Conservation (phyloP, 108 stramenopile genomes). For the Thalassiosira profunda region DNA sequence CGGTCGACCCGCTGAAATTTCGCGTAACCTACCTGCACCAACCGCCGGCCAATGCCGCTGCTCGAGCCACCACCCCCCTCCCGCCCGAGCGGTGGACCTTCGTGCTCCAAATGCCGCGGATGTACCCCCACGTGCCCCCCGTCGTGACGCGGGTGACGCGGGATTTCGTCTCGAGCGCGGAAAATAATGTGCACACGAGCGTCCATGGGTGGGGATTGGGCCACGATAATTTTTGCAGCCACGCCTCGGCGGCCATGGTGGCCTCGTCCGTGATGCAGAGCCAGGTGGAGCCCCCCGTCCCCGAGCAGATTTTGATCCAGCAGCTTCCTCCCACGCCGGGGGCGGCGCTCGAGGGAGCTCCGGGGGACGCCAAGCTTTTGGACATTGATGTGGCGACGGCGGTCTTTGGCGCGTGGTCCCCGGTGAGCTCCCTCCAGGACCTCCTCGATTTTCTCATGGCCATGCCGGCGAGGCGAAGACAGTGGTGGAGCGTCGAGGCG, state of each 20-base stretch:
- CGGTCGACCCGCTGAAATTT: conserved; percentile 57
- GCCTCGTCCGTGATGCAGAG: conserved; percentile 50
- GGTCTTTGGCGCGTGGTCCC: conserved; percentile 61
- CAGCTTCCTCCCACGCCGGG: conserved; percentile 12
- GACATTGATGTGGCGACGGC: conserved; percentile 46
- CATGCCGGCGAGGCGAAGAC: conserved; percentile 31
- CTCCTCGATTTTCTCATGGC: conserved; percentile 57
- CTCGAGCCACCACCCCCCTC: too few species aligned
- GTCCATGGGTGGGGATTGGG: too few species aligned
- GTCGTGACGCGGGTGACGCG: conserved; percentile 48
- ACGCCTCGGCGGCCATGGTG: conserved; percentile 27
- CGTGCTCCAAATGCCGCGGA: conserved; percentile 67
- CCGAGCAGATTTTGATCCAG: conserved; percentile 20
- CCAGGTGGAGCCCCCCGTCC: conserved; percentile 40
- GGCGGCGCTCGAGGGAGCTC: not conserved
- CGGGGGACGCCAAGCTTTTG: conserved; percentile 3
- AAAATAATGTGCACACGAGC: conserved; percentile 15
- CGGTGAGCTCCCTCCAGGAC: conserved; percentile 56
- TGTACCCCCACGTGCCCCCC: conserved; percentile 80
- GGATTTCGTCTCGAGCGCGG: conserved; percentile 19
- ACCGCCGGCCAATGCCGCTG: conserved; percentile 3
- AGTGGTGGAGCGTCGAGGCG: conserved; percentile 35
- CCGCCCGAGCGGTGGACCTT: conserved; percentile 44
- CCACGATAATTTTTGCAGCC: too few species aligned
- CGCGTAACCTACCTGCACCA: conserved; percentile 35